Evolutionary conservation across 345 rosid species (phyloP), one percentile per base, ranked within the genome.

Genomic region (Eucalyptus shirleyi): DNA sequence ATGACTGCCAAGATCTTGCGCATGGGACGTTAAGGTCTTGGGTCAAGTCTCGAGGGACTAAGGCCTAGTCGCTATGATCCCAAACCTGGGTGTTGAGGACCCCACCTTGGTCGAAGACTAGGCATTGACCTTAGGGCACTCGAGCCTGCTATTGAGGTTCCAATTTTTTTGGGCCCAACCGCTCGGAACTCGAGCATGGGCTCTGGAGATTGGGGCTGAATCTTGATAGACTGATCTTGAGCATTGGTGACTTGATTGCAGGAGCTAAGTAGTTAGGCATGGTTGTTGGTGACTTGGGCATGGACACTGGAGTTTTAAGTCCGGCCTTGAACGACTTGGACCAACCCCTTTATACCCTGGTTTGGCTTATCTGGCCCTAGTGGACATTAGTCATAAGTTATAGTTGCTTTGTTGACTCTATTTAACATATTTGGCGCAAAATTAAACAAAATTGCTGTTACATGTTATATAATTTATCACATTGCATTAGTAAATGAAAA

Each of bases 131-230:
- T 32, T 5, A 16, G 42, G 80, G 24, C 2, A 69, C 81, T 67
- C 0, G 42, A 34, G 44, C 12, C 1, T 3, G 2, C 12, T 34
- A 21, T 0, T 6, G 26, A 18, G 82, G 45, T 72, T 30, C 34
- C 72, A 62, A 62, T 30, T 62, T 62, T 0, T 1, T 62, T 21
- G 18, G 9, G 34, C 7, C 34, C 0, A 62, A 0, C 1, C 9
- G 0, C 2, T 1, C 16, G 0, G 18, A 30, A 62, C 72, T 30
- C 0, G 72, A 30, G 72, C 72, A 62, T 0, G 17, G 5, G 8
- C 4, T 0, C 1, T 0, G 0, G 0, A 26, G 69, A 30, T 6
- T 0, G 9, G 3, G 32, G 72, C 72, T 0, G 9, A 62, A 30
- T 62, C 18, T 13, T 13, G 34, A 62, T 62, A 2, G 18, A 62